Percentiles rank a stretch among this genome's conserved stretches.
Conservation (phyloP, 164 flowering plant genomes). For the Hamamelis virginiana region DNA sequence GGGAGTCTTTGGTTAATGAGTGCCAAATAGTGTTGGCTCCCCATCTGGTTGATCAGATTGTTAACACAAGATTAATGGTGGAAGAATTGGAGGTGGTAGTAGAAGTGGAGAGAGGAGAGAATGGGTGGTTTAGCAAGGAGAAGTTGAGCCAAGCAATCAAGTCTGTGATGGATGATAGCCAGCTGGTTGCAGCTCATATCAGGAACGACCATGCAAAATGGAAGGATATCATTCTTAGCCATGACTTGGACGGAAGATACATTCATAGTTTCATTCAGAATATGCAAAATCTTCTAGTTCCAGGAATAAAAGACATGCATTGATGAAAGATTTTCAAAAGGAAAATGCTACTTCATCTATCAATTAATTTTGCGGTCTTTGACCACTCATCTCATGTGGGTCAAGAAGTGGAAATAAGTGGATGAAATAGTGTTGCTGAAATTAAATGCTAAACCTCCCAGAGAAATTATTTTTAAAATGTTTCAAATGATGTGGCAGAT, state of each 20-base stretch:
- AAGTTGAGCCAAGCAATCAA: background rate
- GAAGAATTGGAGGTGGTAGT: conserved; percentile 49
- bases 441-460: too few relatives aligned
- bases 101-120: conserved; percentile 35
- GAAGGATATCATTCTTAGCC: background rate
- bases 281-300: background rate
- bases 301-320: background rate
- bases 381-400: too few relatives aligned
- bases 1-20: background rate
- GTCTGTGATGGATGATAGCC: conserved; percentile 3
- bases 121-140: background rate
- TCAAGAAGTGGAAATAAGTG: too few relatives aligned
- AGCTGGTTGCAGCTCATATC: background rate
- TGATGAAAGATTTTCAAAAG: too few relatives aligned
- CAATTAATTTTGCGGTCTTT: too few relatives aligned
- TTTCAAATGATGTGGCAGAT: too few relatives aligned
- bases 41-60: conserved; percentile 41
- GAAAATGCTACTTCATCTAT: too few relatives aligned
- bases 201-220: background rate
- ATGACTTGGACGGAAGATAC: too few relatives aligned
- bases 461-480: too few relatives aligned
- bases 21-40: background rate
- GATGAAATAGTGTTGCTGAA: too few relatives aligned
- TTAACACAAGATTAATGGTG: conserved; percentile 42
- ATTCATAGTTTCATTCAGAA: background rate